Base-by-base conservation (phyloP, 768 basidiomycete genomes). In the Suillus tomentosus region DNA sequence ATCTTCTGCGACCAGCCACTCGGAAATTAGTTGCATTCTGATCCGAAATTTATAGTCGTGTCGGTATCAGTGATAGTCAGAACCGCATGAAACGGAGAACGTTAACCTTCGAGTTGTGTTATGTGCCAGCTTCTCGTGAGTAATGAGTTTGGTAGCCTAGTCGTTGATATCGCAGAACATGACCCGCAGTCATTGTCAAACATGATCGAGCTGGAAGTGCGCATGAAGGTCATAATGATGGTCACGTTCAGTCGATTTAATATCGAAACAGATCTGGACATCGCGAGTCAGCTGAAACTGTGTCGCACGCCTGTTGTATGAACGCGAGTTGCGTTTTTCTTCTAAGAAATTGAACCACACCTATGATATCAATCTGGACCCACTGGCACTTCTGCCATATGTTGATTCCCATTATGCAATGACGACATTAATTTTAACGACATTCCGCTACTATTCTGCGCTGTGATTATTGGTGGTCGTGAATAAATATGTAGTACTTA, bases 181-280 rank as follows among this genome's bases (percentile, higher is more conserved):
- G 34, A 10, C 19, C 36, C 36, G 43, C 3, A 64, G 31, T 24
- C 11, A 50, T 1, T 37, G 31, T 5, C 5, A 31, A 60, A 22
- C 14, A 72, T 3, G 19, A 31, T 31, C 31, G 31, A 31, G 31
- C 24, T 37, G 36, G 36, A 37, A 31, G 31, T 31, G 31, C 0
- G 31, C 31, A 37, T 10, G 10, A 73, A 76, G 55, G 77, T 78
- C 0, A 76, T 82, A 1, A 37, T 37, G 36, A 10, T 37, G 76
- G 76, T 81, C 0, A 79, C 75, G 1, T 57, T 50, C 45, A n/a
- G 45, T 45, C 8, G 9, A n/a, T 45, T 45, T 3, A 81, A 82
- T 45, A 62, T 82, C 0, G 73, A 79, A n/a, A 81, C 78, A 0
- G 78, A 81, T 34, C 66, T 77, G 0, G 80, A 81, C 42, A 57